phyloP scores from a whole-genome alignment of 768 basidiomycete species.

The Daedaleopsis nitida region DNA sequence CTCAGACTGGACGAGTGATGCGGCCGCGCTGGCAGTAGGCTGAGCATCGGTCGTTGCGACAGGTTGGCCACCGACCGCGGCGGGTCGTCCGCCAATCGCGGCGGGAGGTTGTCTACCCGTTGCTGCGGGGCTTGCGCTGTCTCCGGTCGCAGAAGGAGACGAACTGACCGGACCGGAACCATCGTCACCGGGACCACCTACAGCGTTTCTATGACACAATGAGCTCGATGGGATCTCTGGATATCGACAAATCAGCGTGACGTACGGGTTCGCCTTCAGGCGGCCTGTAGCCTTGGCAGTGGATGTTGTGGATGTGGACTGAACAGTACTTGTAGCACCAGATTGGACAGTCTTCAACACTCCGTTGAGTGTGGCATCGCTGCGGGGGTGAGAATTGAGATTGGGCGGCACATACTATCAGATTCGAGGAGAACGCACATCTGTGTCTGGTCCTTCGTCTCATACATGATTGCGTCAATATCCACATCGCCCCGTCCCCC shows the following conservation, averaged over 20 bases:
- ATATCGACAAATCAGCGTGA: neutral
- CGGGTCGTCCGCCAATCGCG: neutral
- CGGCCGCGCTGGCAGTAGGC: no score
- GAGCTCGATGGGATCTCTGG: neutral
- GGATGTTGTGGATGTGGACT: neutral
- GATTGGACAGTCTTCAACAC: neutral
- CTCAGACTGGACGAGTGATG: neutral
- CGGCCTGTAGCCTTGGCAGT: neutral
- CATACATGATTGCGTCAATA: slow-evolving; percentile 50
- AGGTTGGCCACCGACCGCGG: neutral
- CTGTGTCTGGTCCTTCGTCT: slow-evolving; percentile 38
- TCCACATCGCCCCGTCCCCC: slow-evolving; percentile 46
- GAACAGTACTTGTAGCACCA: neutral
- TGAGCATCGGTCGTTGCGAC: neutral
- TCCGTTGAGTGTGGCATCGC: neutral
- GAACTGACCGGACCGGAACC: neutral
- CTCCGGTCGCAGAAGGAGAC: no score
- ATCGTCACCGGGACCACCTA: neutral
- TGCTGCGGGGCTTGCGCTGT: neutral
- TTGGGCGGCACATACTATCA: neutral
- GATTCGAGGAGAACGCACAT: slow-evolving; percentile 35
- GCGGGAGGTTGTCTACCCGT: neutral
- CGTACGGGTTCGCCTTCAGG: neutral
- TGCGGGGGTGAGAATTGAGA: neutral
- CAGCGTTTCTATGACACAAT: neutral